A percentile compares a stretch with the other conserved stretches of the same genome.
Evolutionary conservation across 352 stramenopile genomes (phyloP).

Genomic region (Saprolegnia diclina): DNA sequence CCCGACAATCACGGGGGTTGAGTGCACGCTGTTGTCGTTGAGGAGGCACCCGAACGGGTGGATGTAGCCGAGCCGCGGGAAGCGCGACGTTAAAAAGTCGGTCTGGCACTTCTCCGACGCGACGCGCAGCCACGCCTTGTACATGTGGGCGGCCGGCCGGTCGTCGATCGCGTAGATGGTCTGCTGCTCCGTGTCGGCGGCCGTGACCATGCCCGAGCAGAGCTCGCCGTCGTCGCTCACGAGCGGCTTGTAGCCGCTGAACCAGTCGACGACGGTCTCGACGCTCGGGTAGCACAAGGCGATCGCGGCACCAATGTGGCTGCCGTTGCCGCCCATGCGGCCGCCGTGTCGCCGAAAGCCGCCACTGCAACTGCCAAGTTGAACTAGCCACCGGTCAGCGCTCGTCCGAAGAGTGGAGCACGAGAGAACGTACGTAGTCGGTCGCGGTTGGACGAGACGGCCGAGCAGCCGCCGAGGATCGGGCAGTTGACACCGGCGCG

Average conservation of each 20-base stretch:
- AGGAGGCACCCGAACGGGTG: conserved; percentile 70
- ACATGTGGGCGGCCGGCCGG: conserved; percentile 72
- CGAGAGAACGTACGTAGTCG: conserved; percentile 5
- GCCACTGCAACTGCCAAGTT: conserved; percentile 81
- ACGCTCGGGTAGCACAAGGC: conserved; percentile 80
- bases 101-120: conserved; percentile 68
- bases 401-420: no score
- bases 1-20: conserved; percentile 77
- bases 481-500: conserved; percentile 70
- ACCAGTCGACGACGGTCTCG: conserved; percentile 83
- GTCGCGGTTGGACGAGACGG: conserved; percentile 58
- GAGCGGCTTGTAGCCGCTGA: conserved; percentile 79
- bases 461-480: conserved; percentile 80
- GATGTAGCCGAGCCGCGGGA: conserved; percentile 74
- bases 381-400: conserved; percentile 60
- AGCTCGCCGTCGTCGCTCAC: conserved; percentile 56
- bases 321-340: conserved; percentile 66
- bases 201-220: conserved; percentile 78
- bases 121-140: conserved; percentile 80
- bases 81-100: conserved; percentile 50
- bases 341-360: conserved; percentile 74
- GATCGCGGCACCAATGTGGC: conserved; percentile 76
- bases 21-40: conserved; percentile 45
- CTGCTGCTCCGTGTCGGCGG: conserved; percentile 67
- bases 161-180: conserved; percentile 83